phyloP scores from a whole-genome alignment of 2,329 filamentous ascomycete genomes.

The Gnomoniopsis smithogilvyi region DNA sequence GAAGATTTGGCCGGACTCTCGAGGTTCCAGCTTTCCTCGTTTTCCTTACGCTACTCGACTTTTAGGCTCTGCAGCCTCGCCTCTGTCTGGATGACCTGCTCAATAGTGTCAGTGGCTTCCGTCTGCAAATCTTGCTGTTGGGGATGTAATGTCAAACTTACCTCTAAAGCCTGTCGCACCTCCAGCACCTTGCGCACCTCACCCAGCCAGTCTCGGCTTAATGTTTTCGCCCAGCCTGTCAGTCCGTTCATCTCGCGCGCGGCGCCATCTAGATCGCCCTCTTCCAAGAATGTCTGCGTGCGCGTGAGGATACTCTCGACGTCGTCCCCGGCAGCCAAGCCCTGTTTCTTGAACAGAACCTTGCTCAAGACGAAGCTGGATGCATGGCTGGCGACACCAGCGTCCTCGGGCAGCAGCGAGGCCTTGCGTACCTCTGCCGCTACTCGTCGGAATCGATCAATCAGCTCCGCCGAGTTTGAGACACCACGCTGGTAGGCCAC shows the following conservation, averaged over 20 bases:
- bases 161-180: slow-evolving; percentile 93
- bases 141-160: slow-evolving; percentile 46
- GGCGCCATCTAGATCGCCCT: slow-evolving; percentile 87
- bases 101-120: slow-evolving; percentile 23
- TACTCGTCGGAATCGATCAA: slow-evolving; percentile 94
- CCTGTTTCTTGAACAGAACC: slow-evolving; percentile 93
- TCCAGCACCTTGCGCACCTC: slow-evolving; percentile 92
- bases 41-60: slow-evolving; percentile 58
- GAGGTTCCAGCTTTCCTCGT: background rate
- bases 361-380: slow-evolving; percentile 88
- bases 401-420: slow-evolving; percentile 84
- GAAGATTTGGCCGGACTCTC: background rate
- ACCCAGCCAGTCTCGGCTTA: slow-evolving; percentile 89
- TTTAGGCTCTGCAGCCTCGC: slow-evolving; percentile 84
- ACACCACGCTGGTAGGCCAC: slow-evolving; percentile 90
- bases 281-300: slow-evolving; percentile 86
- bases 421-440: slow-evolving; percentile 93
- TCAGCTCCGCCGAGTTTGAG: slow-evolving; percentile 76
- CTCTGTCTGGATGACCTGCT: slow-evolving; percentile 82
- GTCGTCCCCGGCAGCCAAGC: slow-evolving; percentile 77
- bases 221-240: slow-evolving; percentile 89
- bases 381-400: slow-evolving; percentile 90
- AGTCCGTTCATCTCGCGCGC: slow-evolving; percentile 94
- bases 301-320: slow-evolving; percentile 91
- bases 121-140: background rate